Conservation (phyloP, 192 early-diverging fungal species). For the Dimargaris xerosporica region DNA sequence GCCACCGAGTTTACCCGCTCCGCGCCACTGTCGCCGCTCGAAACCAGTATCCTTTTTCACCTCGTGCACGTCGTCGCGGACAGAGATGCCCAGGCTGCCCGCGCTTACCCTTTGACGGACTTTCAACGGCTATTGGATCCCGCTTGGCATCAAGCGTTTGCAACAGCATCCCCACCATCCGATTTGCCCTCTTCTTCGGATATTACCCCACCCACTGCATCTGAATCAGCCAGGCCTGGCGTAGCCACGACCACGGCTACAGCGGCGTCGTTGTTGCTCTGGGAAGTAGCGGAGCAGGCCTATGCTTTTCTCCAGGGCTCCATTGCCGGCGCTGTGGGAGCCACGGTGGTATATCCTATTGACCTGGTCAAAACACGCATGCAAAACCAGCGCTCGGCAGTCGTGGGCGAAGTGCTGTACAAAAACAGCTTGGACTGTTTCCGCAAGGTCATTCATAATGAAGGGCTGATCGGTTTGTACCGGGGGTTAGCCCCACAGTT, state of each 20-base stretch:
- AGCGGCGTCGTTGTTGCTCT: constrained; percentile 12
- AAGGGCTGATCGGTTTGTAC: constrained; percentile 81
- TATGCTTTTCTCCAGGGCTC: constrained; percentile 73
- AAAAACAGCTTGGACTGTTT: constrained; percentile 95
- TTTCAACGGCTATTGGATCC: constrained; percentile 11
- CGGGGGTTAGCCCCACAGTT: constrained; percentile 86
- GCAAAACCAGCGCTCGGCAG: constrained; percentile 89
- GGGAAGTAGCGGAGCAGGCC: constrained; percentile 36
- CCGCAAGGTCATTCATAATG: constrained; percentile 81
- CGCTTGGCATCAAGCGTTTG: not conserved
- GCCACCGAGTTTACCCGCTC: constrained; percentile 13
- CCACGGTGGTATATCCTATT: constrained; percentile 89
- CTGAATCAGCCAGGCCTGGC: not conserved
- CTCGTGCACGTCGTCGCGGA: constrained; percentile 22
- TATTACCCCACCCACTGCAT: not conserved
- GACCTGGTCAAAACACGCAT: constrained; percentile 97
- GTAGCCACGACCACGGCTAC: not conserved
- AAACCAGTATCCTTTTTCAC: constrained; percentile 25
- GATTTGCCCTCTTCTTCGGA: not conserved
- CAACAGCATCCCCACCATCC: not conserved
- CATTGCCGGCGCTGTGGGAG: constrained; percentile 86
- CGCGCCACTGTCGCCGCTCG: constrained; percentile 25
- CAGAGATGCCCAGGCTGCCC: constrained; percentile 15
- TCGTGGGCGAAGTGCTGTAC: constrained; percentile 83
- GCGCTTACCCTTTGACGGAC: constrained; percentile 18